Evolutionary conservation across 2,329 filamentous ascomycete species (phyloP).

Genomic region (Pseudogymnoascus destructans): DNA sequence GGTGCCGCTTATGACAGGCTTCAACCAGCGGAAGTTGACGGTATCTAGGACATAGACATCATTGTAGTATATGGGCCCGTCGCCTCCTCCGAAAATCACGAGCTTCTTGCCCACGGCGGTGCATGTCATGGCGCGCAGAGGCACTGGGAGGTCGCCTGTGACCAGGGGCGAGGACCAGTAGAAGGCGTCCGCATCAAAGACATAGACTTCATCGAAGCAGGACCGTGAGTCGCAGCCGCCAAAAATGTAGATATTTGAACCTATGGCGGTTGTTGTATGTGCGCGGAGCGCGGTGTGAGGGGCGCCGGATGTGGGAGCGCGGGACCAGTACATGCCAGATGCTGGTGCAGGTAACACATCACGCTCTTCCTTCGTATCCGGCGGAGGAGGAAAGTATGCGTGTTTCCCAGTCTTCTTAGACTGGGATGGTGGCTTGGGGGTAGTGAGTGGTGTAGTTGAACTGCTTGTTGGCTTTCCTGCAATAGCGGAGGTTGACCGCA

Average conservation of each 20-base stretch:
- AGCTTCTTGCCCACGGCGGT: slow-evolving; percentile 59
- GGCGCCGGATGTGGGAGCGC: slow-evolving; percentile 48
- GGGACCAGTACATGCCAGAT: slow-evolving; percentile 62
- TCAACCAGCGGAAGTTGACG: slow-evolving; percentile 53
- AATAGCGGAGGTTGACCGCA: slow-evolving; percentile 36
- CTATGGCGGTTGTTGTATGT: slow-evolving; percentile 53
- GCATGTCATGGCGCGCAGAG: slow-evolving; percentile 57
- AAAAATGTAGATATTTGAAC: slow-evolving; percentile 55
- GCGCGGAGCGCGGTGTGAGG: slow-evolving; percentile 49
- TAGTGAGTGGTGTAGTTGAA: background rate
- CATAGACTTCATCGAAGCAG: slow-evolving; percentile 58
- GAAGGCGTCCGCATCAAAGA: slow-evolving; percentile 56
- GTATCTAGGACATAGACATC: slow-evolving; percentile 62
- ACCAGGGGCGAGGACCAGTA: slow-evolving; percentile 55
- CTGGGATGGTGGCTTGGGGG: background rate
- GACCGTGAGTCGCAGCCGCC: slow-evolving; percentile 53
- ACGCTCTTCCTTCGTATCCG: slow-evolving; percentile 41
- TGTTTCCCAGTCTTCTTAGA: slow-evolving; percentile 27
- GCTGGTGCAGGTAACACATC: slow-evolving; percentile 51
- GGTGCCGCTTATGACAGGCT: slow-evolving; percentile 41
- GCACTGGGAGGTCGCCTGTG: slow-evolving; percentile 49
- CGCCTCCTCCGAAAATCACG: slow-evolving; percentile 56
- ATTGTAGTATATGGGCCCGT: slow-evolving; percentile 59
- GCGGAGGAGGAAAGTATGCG: slow-evolving; percentile 42
- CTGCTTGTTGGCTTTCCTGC: slow-evolving; percentile 18